These are phyloP conservation scores for Apiotrichum gamsii DNA, from an alignment of 1,284 basidiomycete species.

Conservation along the genomic window DNA sequence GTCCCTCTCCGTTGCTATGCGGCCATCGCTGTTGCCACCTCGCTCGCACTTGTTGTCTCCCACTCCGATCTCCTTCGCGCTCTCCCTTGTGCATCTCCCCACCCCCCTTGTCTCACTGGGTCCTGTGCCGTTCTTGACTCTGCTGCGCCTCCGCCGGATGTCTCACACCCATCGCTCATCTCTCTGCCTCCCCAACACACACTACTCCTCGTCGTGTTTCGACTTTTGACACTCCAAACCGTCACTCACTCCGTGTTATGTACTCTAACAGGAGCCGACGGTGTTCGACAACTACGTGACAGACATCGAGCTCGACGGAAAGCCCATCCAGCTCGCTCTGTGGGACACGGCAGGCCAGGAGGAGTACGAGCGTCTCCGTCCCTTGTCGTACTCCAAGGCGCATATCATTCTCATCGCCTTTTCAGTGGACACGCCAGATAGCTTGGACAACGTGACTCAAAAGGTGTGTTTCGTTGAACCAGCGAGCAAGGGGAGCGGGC, in stretches of 20 bases:
- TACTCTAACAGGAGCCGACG: constrained; percentile 55
- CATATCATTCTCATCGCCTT: constrained; percentile 98
- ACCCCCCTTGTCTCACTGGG: neutral
- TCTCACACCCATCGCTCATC: neutral
- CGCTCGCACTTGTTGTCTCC: too few relatives aligned
- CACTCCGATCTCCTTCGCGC: neutral
- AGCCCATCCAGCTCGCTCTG: constrained; percentile 58
- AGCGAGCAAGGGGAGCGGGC: neutral
- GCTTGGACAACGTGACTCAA: constrained; percentile 86
- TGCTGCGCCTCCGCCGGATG: too few relatives aligned
- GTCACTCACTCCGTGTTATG: too few relatives aligned
- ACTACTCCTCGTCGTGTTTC: neutral
- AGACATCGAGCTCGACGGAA: constrained; percentile 93
- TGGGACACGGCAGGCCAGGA: constrained; percentile 89
- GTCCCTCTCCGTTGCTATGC: too few relatives aligned
- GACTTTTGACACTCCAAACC: neutral
- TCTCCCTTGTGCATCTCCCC: neutral
- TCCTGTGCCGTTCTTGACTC: neutral
- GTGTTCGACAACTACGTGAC: constrained; percentile 99
- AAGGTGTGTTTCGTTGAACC: constrained; percentile 56
- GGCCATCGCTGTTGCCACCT: too few relatives aligned
- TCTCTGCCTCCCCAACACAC: neutral
- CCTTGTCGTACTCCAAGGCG: constrained; percentile 94
- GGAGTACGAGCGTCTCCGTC: constrained; percentile 91
- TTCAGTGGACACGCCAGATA: constrained; percentile 92